Base-by-base conservation (phyloP, 75 land plant genomes). In the Ceratopteris richardii region DNA sequence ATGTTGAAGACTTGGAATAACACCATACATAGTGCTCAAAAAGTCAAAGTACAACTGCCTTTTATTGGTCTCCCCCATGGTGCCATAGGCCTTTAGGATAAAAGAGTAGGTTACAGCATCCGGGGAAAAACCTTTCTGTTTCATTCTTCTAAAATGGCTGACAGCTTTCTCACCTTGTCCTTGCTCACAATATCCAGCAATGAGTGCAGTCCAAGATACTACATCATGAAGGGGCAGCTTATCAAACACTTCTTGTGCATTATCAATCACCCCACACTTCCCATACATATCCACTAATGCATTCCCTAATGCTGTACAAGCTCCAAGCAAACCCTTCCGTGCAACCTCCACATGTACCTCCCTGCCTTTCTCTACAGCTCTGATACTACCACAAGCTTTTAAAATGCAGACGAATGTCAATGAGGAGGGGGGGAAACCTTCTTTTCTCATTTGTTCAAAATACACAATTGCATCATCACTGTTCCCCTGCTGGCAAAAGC, bases 141-240 rank as follows among this genome's bases (percentile, higher is more conserved):
- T 9, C 42, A 40, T 40, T 14, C 14, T 9, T 40, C 44, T 25
- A 33, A 81, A 77, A 57, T 72, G 14, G 13, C 42, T 40, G 42
- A 14, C 9, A 9, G 42, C 42, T 40, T 40, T 14, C 9, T 40
- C 42, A 14, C 13, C 42, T 9, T 40, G 42, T 14, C 83, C 75
- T 47, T 12, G 44, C 46, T 37, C 53, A 19, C 71, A 12, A 31
- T 44, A 52, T 1, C 52, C 78, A 13, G 65, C 58, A 47, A 82
- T 74, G 63, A 82, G 56, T 20, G 68, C 68, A 29, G 70, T 82
- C 81, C 81, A 78, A 0, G 85, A 57, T 10, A 74, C 69, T 12
- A 48, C 46, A 44, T 78, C 58, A 57, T 39, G 66, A 29, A 57
- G 66, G 19, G 10, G 14, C 73, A 80, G 77, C 36, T 6, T 41